A percentile compares a stretch with the other conserved stretches of the same genome.
phyloP scores from a whole-genome alignment of 2,329 filamentous ascomycete species.

The Aspergillus sp. region DNA sequence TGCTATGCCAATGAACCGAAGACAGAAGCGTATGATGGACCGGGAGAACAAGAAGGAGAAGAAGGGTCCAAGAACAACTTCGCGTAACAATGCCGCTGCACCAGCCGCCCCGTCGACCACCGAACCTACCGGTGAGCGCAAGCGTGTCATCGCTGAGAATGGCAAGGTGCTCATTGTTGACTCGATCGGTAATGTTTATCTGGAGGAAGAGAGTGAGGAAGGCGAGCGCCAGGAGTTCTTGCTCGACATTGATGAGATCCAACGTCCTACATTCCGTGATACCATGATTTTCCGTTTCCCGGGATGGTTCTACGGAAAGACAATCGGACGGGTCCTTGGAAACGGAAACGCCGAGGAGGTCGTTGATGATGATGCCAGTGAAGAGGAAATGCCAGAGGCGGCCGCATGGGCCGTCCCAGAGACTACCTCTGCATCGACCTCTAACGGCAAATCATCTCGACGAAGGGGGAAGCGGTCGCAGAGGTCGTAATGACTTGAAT shows the following conservation, averaged over 20 bases:
- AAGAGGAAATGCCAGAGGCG: slow-evolving; percentile 16
- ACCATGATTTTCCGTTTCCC: slow-evolving; percentile 79
- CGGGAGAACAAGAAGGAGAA: slow-evolving; percentile 65
- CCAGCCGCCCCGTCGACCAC: slow-evolving; percentile 48
- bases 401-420: slow-evolving; percentile 13
- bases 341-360: slow-evolving; percentile 3
- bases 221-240: slow-evolving; percentile 76
- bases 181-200: slow-evolving; percentile 80
- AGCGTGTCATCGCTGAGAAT: slow-evolving; percentile 86
- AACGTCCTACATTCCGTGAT: slow-evolving; percentile 67
- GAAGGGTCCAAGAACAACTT: slow-evolving; percentile 35
- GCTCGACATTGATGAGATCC: slow-evolving; percentile 81
- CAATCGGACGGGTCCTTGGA: slow-evolving; percentile 23
- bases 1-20: slow-evolving; percentile 65
- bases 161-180: slow-evolving; percentile 93
- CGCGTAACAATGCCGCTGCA: slow-evolving; percentile 22
- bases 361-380: slow-evolving; percentile 1
- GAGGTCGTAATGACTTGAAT: slow-evolving; percentile 14
- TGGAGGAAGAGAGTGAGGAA: slow-evolving; percentile 88
- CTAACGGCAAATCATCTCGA: slow-evolving; percentile 13
- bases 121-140: slow-evolving; percentile 63
- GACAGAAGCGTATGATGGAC: slow-evolving; percentile 82
- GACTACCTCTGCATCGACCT: slow-evolving; percentile 18
- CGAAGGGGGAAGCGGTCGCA: slow-evolving; percentile 25
- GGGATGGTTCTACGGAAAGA: slow-evolving; percentile 58